Conservation (phyloP, 169 alveolate genomes). For the Babesia caballi region DNA sequence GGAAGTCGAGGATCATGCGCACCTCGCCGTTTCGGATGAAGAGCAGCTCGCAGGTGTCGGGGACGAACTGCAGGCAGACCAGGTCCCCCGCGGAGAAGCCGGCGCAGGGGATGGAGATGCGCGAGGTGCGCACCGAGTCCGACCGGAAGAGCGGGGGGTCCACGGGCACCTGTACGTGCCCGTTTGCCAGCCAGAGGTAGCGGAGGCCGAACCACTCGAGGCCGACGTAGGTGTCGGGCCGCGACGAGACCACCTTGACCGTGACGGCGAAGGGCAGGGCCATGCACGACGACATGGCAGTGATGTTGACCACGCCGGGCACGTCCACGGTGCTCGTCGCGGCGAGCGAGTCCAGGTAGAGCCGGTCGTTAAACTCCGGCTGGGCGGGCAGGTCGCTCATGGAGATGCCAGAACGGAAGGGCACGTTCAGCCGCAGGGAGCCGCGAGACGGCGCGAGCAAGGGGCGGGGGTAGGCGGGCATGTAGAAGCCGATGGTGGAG, state of each 20-base stretch:
- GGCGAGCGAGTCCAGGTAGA: neutral
- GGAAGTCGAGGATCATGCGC: conserved; percentile 78
- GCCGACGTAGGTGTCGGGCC: conserved; percentile 16
- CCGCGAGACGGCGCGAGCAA: neutral
- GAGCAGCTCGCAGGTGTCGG: conserved; percentile 74
- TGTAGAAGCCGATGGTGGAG: neutral
- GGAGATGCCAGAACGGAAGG: conserved; percentile 15
- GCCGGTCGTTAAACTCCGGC: neutral
- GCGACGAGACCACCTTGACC: neutral
- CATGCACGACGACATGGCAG: neutral
- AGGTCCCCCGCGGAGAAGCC: conserved; percentile 22
- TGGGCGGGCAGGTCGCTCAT: neutral
- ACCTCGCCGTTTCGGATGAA: conserved; percentile 73
- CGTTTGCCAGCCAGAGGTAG: conserved; percentile 75
- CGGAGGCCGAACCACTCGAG: conserved; percentile 65
- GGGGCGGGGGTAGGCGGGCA: neutral
- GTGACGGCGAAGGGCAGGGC: conserved; percentile 15
- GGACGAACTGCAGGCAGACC: conserved; percentile 78
- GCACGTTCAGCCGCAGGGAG: neutral
- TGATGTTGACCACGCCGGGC: neutral
- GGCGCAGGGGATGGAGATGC: conserved; percentile 15
- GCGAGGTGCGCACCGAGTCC: conserved; percentile 38
- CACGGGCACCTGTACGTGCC: conserved; percentile 69
- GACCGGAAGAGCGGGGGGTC: conserved; percentile 66
- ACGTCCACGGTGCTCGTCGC: neutral